Evolutionary conservation across 2,329 filamentous ascomycete species (phyloP).

Genomic region (Arthrobotrys sphaeroides): DNA sequence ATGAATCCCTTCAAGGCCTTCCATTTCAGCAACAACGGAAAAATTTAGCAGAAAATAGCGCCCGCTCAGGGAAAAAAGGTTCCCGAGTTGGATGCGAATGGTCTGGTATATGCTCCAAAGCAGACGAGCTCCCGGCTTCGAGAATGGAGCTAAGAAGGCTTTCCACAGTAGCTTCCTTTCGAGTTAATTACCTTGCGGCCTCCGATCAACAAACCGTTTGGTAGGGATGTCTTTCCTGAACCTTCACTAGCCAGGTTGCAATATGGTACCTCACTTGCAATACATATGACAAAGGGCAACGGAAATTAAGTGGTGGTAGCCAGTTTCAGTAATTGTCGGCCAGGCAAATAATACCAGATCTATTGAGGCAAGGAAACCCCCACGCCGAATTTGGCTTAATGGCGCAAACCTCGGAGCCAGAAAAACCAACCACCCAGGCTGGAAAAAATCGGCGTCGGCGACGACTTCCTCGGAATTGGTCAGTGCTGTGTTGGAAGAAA

Average conservation of each 20-base stretch:
- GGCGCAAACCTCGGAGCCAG: constrained; percentile 48
- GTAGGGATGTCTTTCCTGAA: neutral
- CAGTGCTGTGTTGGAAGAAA: neutral
- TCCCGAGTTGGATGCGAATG: neutral
- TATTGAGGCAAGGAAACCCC: constrained; percentile 26
- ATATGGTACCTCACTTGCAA: constrained; percentile 17
- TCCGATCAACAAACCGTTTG: constrained; percentile 30
- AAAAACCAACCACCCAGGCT: constrained; percentile 18
- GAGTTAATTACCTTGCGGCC: neutral
- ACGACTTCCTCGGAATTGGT: constrained; percentile 20
- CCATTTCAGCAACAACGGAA: neutral
- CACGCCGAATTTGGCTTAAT: constrained; percentile 51
- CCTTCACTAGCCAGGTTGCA: neutral
- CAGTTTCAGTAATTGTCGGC: constrained; percentile 32
- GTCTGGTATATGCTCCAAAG: neutral
- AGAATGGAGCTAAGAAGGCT: constrained; percentile 15
- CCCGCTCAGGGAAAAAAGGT: constrained; percentile 13
- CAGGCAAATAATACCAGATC: constrained; percentile 25
- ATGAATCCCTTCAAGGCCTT: constrained; percentile 3
- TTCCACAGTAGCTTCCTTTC: constrained; percentile 15
- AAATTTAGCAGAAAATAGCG: constrained; percentile 23
- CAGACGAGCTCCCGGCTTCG: constrained; percentile 39
- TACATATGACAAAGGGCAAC: constrained; percentile 16
- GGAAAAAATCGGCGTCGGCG: constrained; percentile 35
- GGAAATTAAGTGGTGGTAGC: constrained; percentile 43